Conservation (phyloP, 306 rosid species). For the Cicer chorassanicum region DNA sequence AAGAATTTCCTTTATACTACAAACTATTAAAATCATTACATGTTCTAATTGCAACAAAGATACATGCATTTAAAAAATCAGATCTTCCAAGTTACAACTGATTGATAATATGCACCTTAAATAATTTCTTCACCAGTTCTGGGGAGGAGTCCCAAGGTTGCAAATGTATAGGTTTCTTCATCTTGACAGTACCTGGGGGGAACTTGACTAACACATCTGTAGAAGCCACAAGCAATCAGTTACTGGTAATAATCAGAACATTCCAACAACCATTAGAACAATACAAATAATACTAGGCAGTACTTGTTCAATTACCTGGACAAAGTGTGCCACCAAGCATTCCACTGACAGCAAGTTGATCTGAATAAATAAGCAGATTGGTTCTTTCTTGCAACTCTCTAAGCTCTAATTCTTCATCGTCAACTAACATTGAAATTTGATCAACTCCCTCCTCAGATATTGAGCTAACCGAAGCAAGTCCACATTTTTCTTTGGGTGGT, state of each 20-base stretch:
- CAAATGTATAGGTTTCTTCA: slow-evolving; percentile 85
- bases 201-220: slow-evolving; percentile 80
- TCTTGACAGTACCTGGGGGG: slow-evolving; percentile 83
- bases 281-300: slow-evolving; percentile 20
- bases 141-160: slow-evolving; percentile 93
- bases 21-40: slow-evolving; percentile 11
- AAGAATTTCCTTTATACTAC: slow-evolving; percentile 20
- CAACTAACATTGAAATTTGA: slow-evolving; percentile 67
- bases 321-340: slow-evolving; percentile 74
- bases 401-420: slow-evolving; percentile 90
- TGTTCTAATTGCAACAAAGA: slow-evolving; percentile 32
- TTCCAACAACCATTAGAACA: slow-evolving; percentile 37
- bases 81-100: slow-evolving; percentile 30
- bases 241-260: slow-evolving; percentile 39
- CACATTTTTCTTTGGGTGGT: slow-evolving; percentile 59
- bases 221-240: slow-evolving; percentile 40
- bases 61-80: slow-evolving; percentile 2
- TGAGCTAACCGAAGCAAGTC: slow-evolving; percentile 64
- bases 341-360: slow-evolving; percentile 63
- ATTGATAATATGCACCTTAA: slow-evolving; percentile 70
- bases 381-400: slow-evolving; percentile 68
- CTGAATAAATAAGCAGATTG: slow-evolving; percentile 54
- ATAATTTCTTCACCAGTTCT: slow-evolving; percentile 80
- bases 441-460: slow-evolving; percentile 53
- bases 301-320: slow-evolving; percentile 64